Evolutionary conservation across 2,329 filamentous ascomycete genomes (phyloP), one percentile per base, ranked within the genome.

Genomic region (Fusarium chuoi): DNA sequence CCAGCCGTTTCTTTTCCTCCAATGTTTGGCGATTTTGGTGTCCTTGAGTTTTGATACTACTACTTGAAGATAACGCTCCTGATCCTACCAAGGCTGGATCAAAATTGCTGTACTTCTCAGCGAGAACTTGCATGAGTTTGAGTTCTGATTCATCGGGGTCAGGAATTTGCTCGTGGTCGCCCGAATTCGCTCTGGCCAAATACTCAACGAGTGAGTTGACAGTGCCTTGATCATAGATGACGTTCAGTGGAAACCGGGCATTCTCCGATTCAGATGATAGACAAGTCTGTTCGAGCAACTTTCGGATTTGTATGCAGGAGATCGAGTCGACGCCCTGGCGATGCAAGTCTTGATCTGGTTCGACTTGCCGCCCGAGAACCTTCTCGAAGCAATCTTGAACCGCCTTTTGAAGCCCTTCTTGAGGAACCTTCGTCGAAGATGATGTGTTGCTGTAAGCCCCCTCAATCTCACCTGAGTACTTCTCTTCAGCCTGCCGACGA

Each of bases 281-380:
- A 28, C 80, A 79, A 0, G 28, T 54, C 2, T 76, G 70, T 36
- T 81, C 75, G 5, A 84, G 74, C 7, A 80, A 49, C 48, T 78
- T 81, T 22, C 87, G 80, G 26, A 91, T 84, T 62, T 87, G 87
- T 67, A 89, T 86, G 59, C 86, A 88, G 1, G 86, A 85, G 5
- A 89, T 86, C 0, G 90, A 92, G 76, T 92, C 89, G 1, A 92
- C 85, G 0, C 90, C 89, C 70, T 87, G 86, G 0, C 84, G 83
- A 71, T 89, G 91, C 3, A 92, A 79, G 74, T 92, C 89, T 6
- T 83, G 81, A 13, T 86, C 79, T 3, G 83, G 63, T 17, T 81
- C 69, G 2, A 82, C 59, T 0, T 77, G 39, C 0, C 76, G 68
- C 1, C 80, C 82, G 7, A 82, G 57, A 2, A 83, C 75, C 26